Evolutionary conservation across 2,329 filamentous ascomycete species (phyloP).

Genomic region (Aspergillus fumigatiaffinis): DNA sequence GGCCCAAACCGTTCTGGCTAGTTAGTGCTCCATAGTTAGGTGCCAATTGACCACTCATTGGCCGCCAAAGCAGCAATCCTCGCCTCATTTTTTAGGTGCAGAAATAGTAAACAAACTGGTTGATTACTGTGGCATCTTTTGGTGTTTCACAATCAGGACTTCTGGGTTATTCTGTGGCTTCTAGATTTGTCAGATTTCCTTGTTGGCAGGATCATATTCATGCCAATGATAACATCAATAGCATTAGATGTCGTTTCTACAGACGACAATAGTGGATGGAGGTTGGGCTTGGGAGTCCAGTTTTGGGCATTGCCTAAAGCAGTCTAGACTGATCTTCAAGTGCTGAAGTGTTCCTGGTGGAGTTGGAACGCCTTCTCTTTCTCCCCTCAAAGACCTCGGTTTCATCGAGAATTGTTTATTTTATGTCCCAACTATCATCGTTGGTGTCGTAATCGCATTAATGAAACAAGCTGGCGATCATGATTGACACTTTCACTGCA

Average conservation of each 20-base stretch:
- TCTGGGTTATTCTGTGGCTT: no score
- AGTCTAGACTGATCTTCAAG: neutral
- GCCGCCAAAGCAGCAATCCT: constrained; percentile 14
- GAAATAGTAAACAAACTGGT: neutral
- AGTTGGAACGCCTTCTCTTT: neutral
- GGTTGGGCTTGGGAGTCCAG: neutral
- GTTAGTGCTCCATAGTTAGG: neutral
- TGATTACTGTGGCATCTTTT: neutral
- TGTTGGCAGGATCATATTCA: no score
- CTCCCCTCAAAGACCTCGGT: neutral
- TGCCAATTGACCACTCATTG: constrained; percentile 8
- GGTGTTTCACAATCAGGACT: neutral
- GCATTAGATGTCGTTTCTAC: neutral
- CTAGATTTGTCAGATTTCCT: no score
- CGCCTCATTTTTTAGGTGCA: constrained; percentile 17
- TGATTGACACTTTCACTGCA: neutral
- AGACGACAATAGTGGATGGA: neutral
- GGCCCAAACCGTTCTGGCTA: neutral
- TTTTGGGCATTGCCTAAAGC: neutral
- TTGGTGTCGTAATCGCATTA: neutral
- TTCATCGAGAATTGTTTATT: neutral
- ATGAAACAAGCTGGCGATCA: neutral
- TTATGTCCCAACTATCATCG: neutral
- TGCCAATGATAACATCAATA: neutral
- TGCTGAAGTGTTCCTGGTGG: neutral